Evolutionary conservation across 2,329 filamentous ascomycete species (phyloP).

Genomic region (Arthroderma sp.): DNA sequence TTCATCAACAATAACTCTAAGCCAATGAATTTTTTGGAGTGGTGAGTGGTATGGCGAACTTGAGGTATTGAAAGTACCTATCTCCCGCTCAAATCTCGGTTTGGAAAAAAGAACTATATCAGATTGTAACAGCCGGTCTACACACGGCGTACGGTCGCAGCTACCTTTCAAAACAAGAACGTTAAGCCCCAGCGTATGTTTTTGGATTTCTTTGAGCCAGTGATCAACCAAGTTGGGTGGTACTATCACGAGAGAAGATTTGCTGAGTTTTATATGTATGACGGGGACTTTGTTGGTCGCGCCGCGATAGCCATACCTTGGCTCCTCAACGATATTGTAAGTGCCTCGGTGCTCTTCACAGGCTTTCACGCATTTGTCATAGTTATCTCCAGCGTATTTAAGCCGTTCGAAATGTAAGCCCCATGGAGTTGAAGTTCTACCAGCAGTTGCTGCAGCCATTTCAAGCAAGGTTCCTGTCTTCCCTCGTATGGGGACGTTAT

Average conservation of each 20-base stretch:
- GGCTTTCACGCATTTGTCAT: slow-evolving; percentile 40
- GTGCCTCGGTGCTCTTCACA: slow-evolving; percentile 46
- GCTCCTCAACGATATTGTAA: slow-evolving; percentile 42
- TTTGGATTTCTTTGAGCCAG: slow-evolving; percentile 67
- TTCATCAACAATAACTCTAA: slow-evolving; percentile 83
- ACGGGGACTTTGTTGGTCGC: slow-evolving; percentile 15
- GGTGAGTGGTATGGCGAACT: slow-evolving; percentile 42
- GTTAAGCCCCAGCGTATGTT: slow-evolving; percentile 57
- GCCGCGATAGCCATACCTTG: slow-evolving; percentile 29
- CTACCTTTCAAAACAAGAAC: slow-evolving; percentile 49
- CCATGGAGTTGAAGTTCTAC: slow-evolving; percentile 58
- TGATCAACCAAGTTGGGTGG: slow-evolving; percentile 73
- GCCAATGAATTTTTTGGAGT: slow-evolving; percentile 62
- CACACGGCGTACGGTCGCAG: slow-evolving; percentile 42
- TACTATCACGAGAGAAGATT: slow-evolving; percentile 63
- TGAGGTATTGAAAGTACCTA: slow-evolving; percentile 20
- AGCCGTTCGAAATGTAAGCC: slow-evolving; percentile 47
- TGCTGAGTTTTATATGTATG: slow-evolving; percentile 12
- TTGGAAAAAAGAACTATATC: slow-evolving; percentile 72
- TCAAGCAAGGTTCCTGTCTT: slow-evolving; percentile 52
- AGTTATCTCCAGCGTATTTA: slow-evolving; percentile 37
- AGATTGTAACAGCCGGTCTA: slow-evolving; percentile 47
- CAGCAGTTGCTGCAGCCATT: slow-evolving; percentile 61
- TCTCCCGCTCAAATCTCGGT: slow-evolving; percentile 57
- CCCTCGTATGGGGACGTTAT: slow-evolving; percentile 27